Evolutionary conservation across 306 rosid species (phyloP).

Genomic region (Styphnolobium japonicum): DNA sequence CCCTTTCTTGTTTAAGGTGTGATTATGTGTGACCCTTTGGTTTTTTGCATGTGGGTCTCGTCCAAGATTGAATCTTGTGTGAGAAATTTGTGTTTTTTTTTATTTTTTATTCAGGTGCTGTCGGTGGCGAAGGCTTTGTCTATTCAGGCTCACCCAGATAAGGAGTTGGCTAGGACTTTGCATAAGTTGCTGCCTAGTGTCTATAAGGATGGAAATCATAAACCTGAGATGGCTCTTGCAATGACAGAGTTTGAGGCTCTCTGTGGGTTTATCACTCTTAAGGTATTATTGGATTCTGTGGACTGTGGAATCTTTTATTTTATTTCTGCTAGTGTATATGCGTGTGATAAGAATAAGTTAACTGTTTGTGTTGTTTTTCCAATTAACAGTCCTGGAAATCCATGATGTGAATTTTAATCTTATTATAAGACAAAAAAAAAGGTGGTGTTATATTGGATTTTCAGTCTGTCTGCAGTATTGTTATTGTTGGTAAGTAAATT

Average conservation of each 20-base stretch:
- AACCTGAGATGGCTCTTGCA: slow-evolving; percentile 98
- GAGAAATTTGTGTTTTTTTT: slow-evolving; percentile 4
- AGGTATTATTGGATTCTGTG: slow-evolving; percentile 44
- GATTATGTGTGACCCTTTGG: background rate
- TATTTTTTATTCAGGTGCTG: slow-evolving; percentile 54
- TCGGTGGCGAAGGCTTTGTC: slow-evolving; percentile 89
- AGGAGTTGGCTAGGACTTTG: slow-evolving; percentile 75
- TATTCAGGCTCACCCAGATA: slow-evolving; percentile 97
- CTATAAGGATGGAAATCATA: slow-evolving; percentile 90
- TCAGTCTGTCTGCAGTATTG: background rate
- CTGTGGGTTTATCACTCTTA: slow-evolving; percentile 75
- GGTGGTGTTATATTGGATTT: background rate
- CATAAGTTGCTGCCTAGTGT: slow-evolving; percentile 67
- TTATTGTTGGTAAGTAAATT: background rate
- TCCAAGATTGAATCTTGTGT: background rate
- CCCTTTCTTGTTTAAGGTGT: slow-evolving; percentile 95
- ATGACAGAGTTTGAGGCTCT: slow-evolving; percentile 81
- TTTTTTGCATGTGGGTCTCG: background rate
- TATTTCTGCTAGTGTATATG: background rate
- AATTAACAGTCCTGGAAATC: background rate
- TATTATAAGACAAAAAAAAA: background rate
- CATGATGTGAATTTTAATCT: slow-evolving; percentile 15
- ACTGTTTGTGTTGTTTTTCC: background rate
- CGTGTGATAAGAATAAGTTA: background rate
- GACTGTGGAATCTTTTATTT: background rate